Percentiles rank a stretch among this genome's conserved stretches.
Evolutionary conservation across 139 green algal species (phyloP).

Genomic region (Chlorella ohadii): DNA sequence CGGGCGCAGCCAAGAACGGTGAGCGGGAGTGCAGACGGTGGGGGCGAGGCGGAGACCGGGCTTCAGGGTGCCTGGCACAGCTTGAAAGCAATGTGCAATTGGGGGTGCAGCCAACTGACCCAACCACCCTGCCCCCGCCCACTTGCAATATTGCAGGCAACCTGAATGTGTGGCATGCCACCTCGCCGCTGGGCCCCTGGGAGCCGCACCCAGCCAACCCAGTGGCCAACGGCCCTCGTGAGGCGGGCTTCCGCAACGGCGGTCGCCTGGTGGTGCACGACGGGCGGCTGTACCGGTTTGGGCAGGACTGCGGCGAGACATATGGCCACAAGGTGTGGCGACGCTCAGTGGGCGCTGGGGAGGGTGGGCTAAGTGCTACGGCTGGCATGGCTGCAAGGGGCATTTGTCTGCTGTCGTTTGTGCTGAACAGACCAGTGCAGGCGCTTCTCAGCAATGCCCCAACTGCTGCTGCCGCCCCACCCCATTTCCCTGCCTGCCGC

Average conservation of each 20-base stretch:
- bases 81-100: not conserved
- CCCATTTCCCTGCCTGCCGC: not conserved
- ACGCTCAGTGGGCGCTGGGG: not conserved
- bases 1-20: not conserved
- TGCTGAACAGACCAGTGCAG: too few relatives aligned
- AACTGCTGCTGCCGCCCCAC: too few relatives aligned
- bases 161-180: slow-evolving; percentile 37
- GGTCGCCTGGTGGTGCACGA: slow-evolving; percentile 42
- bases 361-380: too few relatives aligned
- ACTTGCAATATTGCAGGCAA: not conserved
- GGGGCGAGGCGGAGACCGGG: not conserved
- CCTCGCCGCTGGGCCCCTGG: slow-evolving; percentile 49
- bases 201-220: slow-evolving; percentile 42
- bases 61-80: not conserved
- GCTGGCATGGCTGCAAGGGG: too few relatives aligned
- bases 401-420: too few relatives aligned
- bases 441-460: too few relatives aligned
- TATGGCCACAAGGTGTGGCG: slow-evolving; percentile 51
- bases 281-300: slow-evolving; percentile 52
- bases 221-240: slow-evolving; percentile 16
- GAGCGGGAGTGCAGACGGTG: not conserved
- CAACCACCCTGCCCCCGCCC: not conserved
- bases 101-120: not conserved
- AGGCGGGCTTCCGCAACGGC: slow-evolving; percentile 24
- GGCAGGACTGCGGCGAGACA: slow-evolving; percentile 54